phyloP scores from a whole-genome alignment of 306 rosid genomes.

The Vigna angularis region DNA sequence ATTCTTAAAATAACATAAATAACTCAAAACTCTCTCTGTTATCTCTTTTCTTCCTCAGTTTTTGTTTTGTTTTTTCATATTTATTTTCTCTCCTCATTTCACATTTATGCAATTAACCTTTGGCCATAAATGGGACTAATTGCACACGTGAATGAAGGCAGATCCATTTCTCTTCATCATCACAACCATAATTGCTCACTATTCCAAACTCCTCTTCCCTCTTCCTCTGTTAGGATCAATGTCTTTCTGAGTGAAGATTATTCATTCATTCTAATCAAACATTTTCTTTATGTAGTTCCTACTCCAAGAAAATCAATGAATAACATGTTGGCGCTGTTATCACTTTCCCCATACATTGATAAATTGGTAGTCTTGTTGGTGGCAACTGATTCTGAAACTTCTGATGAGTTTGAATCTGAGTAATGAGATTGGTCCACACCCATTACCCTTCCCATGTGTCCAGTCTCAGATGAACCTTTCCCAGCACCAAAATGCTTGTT shows the following conservation, averaged over 20 bases:
- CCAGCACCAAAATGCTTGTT: conserved; percentile 31
- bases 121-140: conserved; percentile 49
- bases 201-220: not conserved
- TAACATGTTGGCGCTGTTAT: conserved; percentile 30
- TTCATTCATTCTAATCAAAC: conserved; percentile 1
- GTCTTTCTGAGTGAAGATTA: conserved; percentile 1
- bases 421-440: conserved; percentile 57
- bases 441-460: conserved; percentile 28
- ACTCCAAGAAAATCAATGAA: conserved; percentile 95
- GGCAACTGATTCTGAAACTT: conserved; percentile 64
- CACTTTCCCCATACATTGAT: conserved; percentile 51
- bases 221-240: not conserved
- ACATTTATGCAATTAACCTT: conserved; percentile 26
- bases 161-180: conserved; percentile 15
- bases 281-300: conserved; percentile 54
- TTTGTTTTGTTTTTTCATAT: not conserved
- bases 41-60: too few relatives aligned
- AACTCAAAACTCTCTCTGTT: not conserved
- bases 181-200: conserved; percentile 5
- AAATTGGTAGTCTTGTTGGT: conserved; percentile 50
- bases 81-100: not conserved
- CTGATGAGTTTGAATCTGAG: conserved; percentile 78
- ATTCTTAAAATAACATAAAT: not conserved
- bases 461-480: conserved; percentile 38
- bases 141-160: conserved; percentile 53